A percentile compares a stretch with the other conserved stretches of the same genome.
Conservation (phyloP, 352 stramenopile species). For the Phytophthora syringae region DNA sequence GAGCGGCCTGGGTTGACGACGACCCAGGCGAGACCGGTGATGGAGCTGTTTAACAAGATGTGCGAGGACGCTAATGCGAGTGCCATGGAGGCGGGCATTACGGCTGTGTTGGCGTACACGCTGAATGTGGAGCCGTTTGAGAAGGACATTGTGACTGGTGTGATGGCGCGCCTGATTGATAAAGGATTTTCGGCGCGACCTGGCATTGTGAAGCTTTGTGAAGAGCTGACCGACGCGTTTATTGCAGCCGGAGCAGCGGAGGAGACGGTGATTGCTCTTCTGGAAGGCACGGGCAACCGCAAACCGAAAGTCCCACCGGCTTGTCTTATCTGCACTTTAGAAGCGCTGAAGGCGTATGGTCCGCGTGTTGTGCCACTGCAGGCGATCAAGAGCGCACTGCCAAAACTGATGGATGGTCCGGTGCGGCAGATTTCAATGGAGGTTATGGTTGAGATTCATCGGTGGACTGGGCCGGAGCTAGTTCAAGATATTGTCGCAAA, state of each 20-base stretch:
- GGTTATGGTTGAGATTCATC: conserved; percentile 82
- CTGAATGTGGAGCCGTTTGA: conserved; percentile 68
- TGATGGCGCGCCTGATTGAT: conserved; percentile 84
- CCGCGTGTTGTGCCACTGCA: conserved; percentile 73
- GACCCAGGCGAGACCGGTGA: conserved; percentile 51
- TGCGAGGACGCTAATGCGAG: conserved; percentile 86
- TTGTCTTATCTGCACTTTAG: conserved; percentile 67
- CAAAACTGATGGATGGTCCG: conserved; percentile 77
- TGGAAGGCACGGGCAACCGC: conserved; percentile 88
- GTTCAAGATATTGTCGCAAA: conserved; percentile 84
- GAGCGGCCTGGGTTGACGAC: conserved; percentile 53
- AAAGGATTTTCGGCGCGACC: conserved; percentile 86
- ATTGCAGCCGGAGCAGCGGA: conserved; percentile 78
- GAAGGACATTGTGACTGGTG: conserved; percentile 63
- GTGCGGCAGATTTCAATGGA: conserved; percentile 81
- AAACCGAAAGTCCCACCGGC: conserved; percentile 88
- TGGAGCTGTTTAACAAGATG: conserved; percentile 81
- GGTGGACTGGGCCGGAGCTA: conserved; percentile 77
- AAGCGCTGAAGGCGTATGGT: conserved; percentile 84
- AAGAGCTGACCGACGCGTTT: conserved; percentile 78
- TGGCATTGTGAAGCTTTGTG: conserved; percentile 78
- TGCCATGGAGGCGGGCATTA: conserved; percentile 78
- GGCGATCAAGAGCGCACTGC: conserved; percentile 72
- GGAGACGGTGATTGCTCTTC: conserved; percentile 70
- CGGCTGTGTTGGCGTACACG: conserved; percentile 78